Base-by-base conservation (phyloP, 768 basidiomycete genomes). In the Lactarius trivialis region DNA sequence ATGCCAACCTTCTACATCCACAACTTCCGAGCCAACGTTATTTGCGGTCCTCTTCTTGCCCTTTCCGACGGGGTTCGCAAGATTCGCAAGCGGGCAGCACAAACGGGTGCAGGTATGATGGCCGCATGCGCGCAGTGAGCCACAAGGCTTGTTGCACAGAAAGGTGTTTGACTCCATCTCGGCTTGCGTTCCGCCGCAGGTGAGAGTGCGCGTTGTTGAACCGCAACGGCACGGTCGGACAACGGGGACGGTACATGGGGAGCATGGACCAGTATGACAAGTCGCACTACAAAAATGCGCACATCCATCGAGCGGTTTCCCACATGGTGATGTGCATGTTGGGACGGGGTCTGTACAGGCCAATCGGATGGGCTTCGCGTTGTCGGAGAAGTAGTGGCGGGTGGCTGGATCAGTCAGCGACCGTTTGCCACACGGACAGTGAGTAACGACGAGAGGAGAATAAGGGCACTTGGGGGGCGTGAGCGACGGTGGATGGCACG, bases 211-310 rank as follows among this genome's bases (percentile, higher is more conserved):
- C 24, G 78, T 85, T 2, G 85, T 87, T 19, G 82, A 77, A 0
- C 94, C 95, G 64, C 97, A 98, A 33, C 97, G 81, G 71, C 97
- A 99, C 3, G 90, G 88, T 7, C 88, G 78, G 4, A 85, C 81
- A 45, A 94, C 79, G 50, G 77, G 74, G 55, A 88, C 82, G 1
- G 73, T 71, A 73, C 96, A 98, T 0, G 93, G 89, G 0, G 88
- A 87, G 68, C 96, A 98, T 0, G 81, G 72, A 0, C 88, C 92
- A 19, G 75, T 75, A 70, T 98, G 96, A 69, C 97, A 98, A 11
- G 68, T 75, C 0, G 71, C 72, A 14, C 78, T 74, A 70, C 97
- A 99, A 5, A 75, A 72, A 71, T 99, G 97, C 0, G 79, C 81
- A 68, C 97, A 99, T 4, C 74, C 73, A 7, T 76, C 70, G 14